Base-by-base conservation (phyloP, 129 eudicot genomes). In the Saussurea involucrata region DNA sequence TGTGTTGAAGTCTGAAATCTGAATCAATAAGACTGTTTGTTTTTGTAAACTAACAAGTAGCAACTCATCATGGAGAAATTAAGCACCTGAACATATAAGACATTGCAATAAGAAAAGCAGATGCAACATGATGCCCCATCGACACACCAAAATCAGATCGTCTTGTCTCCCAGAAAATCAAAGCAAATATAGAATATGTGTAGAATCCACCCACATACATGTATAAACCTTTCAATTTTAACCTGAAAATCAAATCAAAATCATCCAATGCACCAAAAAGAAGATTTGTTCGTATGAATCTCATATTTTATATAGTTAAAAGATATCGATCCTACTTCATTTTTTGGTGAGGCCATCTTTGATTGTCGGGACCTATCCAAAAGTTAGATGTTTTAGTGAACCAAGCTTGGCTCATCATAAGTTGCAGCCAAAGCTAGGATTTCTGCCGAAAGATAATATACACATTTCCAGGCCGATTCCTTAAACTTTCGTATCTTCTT, bases 111-210 rank as follows among this genome's bases (percentile, higher is more conserved):
- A 92, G 98, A 25, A 92, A 36, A 60, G 61, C 71, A 31, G 96
- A 83, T 76, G 96, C 90, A 67, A 90, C 79, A 75, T 92, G 98
- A 83, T 92, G 98, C 11, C 94, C 83, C 98, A 92, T 92, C n/a
- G 96, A 92, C 73, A 90, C 98, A 57, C 92, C 87, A 88, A 92
- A 92, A 71, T 92, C 98, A 66, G 90, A 85, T 58, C 98, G 98
- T 80, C 98, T 92, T 63, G 96, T 92, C 69, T 92, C 98, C 98
- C 96, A 92, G 69, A 92, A 92, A 76, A 92, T 75, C 76, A 92
- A 83, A 37, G 98, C 96, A 80, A 92, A 92, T 66, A 92, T 88
- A 25, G 98, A 90, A 81, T 92, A 92, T 24, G 88, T 46, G 64
- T 90, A 92, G 86, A 92, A 92, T 69, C 98, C 98, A 67, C 90